Conservation (phyloP, 495 filamentous ascomycete species). For the Daldinia childiae region DNA sequence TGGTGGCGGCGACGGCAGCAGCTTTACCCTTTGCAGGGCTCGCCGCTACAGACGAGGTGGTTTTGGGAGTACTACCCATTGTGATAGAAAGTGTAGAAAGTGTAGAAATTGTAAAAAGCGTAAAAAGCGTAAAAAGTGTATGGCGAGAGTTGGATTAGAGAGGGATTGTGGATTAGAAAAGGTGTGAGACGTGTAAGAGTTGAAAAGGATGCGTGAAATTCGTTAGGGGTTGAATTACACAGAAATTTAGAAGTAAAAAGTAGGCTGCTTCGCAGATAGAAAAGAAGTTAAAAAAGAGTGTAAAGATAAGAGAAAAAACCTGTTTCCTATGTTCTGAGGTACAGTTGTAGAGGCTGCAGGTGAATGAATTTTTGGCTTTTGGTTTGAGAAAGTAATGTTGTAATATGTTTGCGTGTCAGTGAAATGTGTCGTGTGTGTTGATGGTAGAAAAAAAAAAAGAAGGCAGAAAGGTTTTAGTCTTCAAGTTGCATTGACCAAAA, state of each 20-base stretch:
- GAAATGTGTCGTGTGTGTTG: background rate
- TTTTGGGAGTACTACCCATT: slow-evolving; percentile 46
- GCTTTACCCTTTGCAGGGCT: slow-evolving; percentile 47
- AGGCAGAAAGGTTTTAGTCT: background rate
- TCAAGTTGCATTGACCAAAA: slow-evolving; percentile 3
- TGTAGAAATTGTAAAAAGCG: slow-evolving; percentile 8
- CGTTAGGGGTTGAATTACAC: slow-evolving; percentile 27
- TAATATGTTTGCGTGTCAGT: slow-evolving; percentile 9
- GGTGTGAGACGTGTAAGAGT: slow-evolving; percentile 7
- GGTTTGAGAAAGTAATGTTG: background rate
- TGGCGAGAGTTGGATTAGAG: background rate
- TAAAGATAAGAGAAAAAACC: background rate
- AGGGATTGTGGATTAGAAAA: slow-evolving; percentile 8
- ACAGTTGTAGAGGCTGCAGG: background rate
- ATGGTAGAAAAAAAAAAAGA: slow-evolving; percentile 13
- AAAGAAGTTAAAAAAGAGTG: background rate
- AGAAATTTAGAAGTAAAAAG: slow-evolving; percentile 8
- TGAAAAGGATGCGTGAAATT: slow-evolving; percentile 25
- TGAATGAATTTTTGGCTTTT: background rate
- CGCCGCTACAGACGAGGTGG: slow-evolving; percentile 46
- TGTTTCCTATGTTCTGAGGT: background rate
- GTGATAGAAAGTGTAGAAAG: slow-evolving; percentile 23
- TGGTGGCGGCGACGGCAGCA: background rate
- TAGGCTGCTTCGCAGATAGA: background rate
- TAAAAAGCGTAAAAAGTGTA: background rate